Evolutionary conservation across 345 rosid species (phyloP).

Genomic region (Excoecaria agallocha): DNA sequence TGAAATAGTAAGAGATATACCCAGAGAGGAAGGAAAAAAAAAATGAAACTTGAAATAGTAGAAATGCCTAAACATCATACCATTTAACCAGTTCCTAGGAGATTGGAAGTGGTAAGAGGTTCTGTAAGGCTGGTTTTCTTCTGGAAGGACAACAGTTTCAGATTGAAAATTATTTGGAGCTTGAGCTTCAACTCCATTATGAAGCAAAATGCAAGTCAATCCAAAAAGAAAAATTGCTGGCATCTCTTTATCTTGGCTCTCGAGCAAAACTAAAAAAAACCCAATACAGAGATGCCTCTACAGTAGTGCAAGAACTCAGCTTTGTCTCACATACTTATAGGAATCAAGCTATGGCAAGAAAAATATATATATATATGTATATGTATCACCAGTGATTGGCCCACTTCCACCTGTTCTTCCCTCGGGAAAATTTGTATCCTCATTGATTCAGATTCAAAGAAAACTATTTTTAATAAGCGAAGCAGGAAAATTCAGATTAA

Average conservation of each 20-base stretch:
- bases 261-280: background rate
- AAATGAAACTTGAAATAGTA: background rate
- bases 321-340: background rate
- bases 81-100: conserved; percentile 51
- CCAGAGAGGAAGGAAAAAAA: background rate
- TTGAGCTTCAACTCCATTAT: conserved; percentile 17
- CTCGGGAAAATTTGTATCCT: too few relatives aligned
- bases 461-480: too few relatives aligned
- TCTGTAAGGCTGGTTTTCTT: conserved; percentile 27
- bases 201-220: conserved; percentile 14
- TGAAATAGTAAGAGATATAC: background rate
- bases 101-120: conserved; percentile 53
- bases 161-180: conserved; percentile 1
- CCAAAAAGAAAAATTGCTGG: conserved; percentile 14
- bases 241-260: background rate
- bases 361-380: too few relatives aligned
- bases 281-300: background rate
- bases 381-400: background rate
- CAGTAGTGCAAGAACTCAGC: background rate
- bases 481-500: too few relatives aligned
- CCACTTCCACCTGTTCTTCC: background rate
- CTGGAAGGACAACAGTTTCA: background rate
- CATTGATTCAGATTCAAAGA: too few relatives aligned
- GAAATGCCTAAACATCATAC: conserved; percentile 15
- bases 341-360: background rate